phyloP scores from a whole-genome alignment of 495 filamentous ascomycete genomes.

The Zalerion maritima region DNA sequence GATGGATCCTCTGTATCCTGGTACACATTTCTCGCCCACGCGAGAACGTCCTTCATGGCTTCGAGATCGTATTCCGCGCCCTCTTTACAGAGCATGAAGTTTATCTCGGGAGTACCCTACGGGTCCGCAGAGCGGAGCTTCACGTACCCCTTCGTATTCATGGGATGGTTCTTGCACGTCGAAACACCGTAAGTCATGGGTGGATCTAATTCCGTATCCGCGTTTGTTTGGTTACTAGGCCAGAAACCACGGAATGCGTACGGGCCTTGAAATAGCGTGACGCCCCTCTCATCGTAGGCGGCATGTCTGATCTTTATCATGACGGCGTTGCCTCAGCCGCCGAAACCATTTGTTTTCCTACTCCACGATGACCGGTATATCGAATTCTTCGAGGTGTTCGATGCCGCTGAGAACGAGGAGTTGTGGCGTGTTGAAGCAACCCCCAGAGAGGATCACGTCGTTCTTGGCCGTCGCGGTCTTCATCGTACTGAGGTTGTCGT shows the following conservation, averaged over 20 bases:
- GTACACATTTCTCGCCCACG: slow-evolving; percentile 18
- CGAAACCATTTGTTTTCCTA: slow-evolving; percentile 37
- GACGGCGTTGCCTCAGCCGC: slow-evolving; percentile 13
- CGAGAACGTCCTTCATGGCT: slow-evolving; percentile 24
- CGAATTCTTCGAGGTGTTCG: slow-evolving; percentile 15
- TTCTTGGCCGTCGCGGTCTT: slow-evolving; percentile 22
- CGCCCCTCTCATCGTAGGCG: slow-evolving; percentile 21
- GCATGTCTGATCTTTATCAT: slow-evolving; percentile 22
- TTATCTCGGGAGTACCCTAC: slow-evolving; percentile 22
- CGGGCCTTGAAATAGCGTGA: slow-evolving; percentile 23
- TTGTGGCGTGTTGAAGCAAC: slow-evolving; percentile 30
- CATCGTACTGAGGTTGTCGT: slow-evolving; percentile 10
- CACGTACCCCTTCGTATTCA: slow-evolving; percentile 22
- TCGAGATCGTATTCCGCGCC: slow-evolving; percentile 17
- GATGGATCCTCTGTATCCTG: slow-evolving; percentile 5
- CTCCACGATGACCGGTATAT: slow-evolving; percentile 22
- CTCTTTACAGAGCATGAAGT: slow-evolving; percentile 20
- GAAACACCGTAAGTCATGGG: slow-evolving; percentile 17
- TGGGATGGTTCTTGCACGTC: slow-evolving; percentile 19
- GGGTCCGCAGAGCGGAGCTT: slow-evolving; percentile 16
- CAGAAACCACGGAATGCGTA: slow-evolving; percentile 25
- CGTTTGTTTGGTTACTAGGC: slow-evolving; percentile 22
- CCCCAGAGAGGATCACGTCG: slow-evolving; percentile 29
- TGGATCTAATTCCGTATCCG: slow-evolving; percentile 17
- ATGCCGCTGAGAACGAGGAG: slow-evolving; percentile 32